Evolutionary conservation across 768 basidiomycete species (phyloP).

Genomic region (Panus rudis): DNA sequence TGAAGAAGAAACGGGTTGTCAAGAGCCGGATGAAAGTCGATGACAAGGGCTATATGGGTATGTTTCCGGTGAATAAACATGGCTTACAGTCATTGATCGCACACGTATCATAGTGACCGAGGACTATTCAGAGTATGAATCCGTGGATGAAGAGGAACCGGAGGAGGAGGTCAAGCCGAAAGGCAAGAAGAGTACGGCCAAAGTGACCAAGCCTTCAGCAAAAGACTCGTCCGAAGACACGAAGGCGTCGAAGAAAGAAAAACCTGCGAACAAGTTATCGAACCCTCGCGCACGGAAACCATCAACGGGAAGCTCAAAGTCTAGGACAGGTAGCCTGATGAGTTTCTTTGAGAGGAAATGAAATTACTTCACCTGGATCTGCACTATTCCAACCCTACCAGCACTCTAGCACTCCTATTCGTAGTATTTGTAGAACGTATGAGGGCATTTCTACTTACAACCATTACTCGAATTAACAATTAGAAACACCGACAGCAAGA

Average conservation of each 20-base stretch:
- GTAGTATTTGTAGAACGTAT: too few relatives aligned
- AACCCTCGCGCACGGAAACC: conserved; percentile 7
- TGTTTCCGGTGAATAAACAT: conserved; percentile 17
- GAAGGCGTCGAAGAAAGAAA: conserved; percentile 6
- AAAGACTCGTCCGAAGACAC: conserved; percentile 20
- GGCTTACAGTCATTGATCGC: background rate
- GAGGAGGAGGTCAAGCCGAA: conserved; percentile 14
- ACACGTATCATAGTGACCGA: conserved; percentile 45
- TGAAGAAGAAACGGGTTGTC: conserved; percentile 63
- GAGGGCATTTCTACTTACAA: too few relatives aligned
- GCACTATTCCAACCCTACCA: too few relatives aligned
- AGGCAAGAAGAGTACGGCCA: conserved; percentile 3
- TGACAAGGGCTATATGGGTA: conserved; percentile 71
- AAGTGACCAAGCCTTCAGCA: conserved; percentile 15
- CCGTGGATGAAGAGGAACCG: conserved; percentile 54
- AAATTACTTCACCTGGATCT: conserved; percentile 1
- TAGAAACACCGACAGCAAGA: too few relatives aligned
- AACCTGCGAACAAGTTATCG: background rate
- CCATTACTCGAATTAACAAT: too few relatives aligned
- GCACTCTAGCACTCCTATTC: too few relatives aligned
- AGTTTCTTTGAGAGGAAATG: conserved; percentile 21
- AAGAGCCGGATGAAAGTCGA: conserved; percentile 52
- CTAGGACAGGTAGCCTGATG: conserved; percentile 15
- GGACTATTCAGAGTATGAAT: conserved; percentile 79
- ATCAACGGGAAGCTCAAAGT: conserved; percentile 5